Base-by-base conservation (phyloP, 202 grass and related monocot species). In the Elaeis oleifera region DNA sequence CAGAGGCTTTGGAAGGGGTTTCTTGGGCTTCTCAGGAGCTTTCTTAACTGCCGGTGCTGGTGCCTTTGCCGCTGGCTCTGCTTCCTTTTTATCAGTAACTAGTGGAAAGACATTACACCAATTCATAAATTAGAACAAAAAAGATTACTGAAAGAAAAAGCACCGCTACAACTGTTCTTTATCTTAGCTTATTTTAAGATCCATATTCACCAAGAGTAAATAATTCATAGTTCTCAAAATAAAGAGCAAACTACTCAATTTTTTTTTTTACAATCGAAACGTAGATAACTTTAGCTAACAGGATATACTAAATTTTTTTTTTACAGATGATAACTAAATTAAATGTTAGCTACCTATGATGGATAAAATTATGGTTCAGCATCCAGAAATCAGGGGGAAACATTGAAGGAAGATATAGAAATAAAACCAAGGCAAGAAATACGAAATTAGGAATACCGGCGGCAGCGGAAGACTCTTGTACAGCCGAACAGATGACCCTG, bases 31-130 rank as follows among this genome's bases (percentile, higher is more conserved):
- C 16, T 39, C 65, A 0, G 77, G 60, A 2, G 74, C 60, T 22
- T 62, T 68, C 18, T 21, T 55, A 5, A 56, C 75, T 1, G 77
- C 83, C 20, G 77, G 59, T 24, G 64, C 19, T 0, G 73, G 67
- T 22, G 71, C 54, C 0, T 71, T 63, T 28, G 73, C 32, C 20
- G 64, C 76, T 67, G 58, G 67, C 19, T 59, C 65, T 18, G 70
- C 74, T 23, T 87, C 83, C 76, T 85, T 87, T 50, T 85, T 88
- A 58, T 96, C 61, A 67, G 79, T 83, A 51, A 91, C 92, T 96
- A 51, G 23, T n/a, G 0, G 8, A 51, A 54, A 61, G 22, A n/a
- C 3, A 25, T 23, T 14, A 1, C 36, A 44, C 36, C 36, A 14
- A 44, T 13, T 13, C 2, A 44, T 44, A 44, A 44, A 44, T 44